Evolutionary conservation across 2,329 filamentous ascomycete genomes (phyloP).

Genomic region (Periconia digitata): DNA sequence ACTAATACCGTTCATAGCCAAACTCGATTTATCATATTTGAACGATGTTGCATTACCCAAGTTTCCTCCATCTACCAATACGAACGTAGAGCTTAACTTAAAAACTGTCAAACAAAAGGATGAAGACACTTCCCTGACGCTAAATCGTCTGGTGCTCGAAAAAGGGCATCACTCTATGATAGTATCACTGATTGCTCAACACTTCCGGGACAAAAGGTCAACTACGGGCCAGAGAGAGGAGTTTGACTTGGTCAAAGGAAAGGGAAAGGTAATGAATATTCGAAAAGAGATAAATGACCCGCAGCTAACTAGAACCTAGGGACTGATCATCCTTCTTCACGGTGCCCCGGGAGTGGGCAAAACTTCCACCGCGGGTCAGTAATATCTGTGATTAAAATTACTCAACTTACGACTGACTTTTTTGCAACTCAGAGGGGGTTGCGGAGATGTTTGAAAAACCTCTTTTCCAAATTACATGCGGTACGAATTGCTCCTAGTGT

Average conservation of each 20-base stretch:
- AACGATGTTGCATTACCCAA: conserved; percentile 1
- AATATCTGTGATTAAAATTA: not conserved
- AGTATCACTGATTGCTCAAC: conserved; percentile 6
- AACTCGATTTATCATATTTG: conserved; percentile 3
- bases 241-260: conserved; percentile 6
- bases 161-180: conserved; percentile 4
- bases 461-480: conserved; percentile 10
- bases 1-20: conserved; percentile 1
- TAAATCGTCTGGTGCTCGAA: conserved; percentile 4
- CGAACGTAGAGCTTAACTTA: not conserved
- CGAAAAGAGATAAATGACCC: not conserved
- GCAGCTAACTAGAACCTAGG: not conserved
- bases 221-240: not conserved
- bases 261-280: conserved; percentile 3
- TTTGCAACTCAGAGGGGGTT: conserved; percentile 1
- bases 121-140: not conserved
- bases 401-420: not conserved
- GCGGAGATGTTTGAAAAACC: conserved; percentile 8
- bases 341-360: conserved; percentile 13
- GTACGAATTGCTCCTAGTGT: conserved; percentile 1
- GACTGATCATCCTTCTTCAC: conserved; percentile 12
- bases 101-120: not conserved
- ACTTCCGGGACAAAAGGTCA: conserved; percentile 6
- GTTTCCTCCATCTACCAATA: too few species aligned
- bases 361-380: conserved; percentile 12